Percentiles rank a stretch among this genome's conserved stretches.
phyloP scores from a whole-genome alignment of 768 basidiomycete genomes.

The Boletus rubescentipes region DNA sequence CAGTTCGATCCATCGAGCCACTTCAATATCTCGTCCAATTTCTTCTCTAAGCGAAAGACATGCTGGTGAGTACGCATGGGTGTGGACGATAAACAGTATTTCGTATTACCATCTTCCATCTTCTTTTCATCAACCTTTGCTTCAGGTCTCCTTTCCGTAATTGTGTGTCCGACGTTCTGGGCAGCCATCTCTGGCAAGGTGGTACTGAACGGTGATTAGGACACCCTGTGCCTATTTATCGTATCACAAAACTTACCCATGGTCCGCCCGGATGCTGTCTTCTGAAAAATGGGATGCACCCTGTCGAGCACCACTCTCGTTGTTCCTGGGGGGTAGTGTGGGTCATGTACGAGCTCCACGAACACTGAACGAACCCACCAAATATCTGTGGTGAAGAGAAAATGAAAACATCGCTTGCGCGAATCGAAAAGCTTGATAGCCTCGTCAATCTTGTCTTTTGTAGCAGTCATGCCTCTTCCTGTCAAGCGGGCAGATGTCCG shows the following conservation, averaged over 20 bases:
- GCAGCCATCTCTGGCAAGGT: not conserved
- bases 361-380: not conserved
- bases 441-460: not conserved
- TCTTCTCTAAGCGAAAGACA: not conserved
- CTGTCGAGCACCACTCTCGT: not conserved
- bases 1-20: no score
- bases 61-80: no score
- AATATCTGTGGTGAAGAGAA: not conserved
- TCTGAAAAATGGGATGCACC: not conserved
- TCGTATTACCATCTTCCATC: not conserved
- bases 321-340: not conserved
- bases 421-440: not conserved
- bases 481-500: not conserved
- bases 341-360: not conserved
- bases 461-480: no score
- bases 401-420: not conserved
- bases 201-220: not conserved
- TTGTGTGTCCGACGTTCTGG: not conserved
- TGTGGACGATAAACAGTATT: not conserved
- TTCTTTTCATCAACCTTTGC: not conserved
- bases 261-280: not conserved
- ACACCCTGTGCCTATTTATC: not conserved
- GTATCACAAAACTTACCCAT: not conserved
- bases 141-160: not conserved
- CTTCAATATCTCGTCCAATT: not conserved